Evolutionary conservation across 202 grass and related monocot genomes (phyloP).

Genomic region (Setaria italica): DNA sequence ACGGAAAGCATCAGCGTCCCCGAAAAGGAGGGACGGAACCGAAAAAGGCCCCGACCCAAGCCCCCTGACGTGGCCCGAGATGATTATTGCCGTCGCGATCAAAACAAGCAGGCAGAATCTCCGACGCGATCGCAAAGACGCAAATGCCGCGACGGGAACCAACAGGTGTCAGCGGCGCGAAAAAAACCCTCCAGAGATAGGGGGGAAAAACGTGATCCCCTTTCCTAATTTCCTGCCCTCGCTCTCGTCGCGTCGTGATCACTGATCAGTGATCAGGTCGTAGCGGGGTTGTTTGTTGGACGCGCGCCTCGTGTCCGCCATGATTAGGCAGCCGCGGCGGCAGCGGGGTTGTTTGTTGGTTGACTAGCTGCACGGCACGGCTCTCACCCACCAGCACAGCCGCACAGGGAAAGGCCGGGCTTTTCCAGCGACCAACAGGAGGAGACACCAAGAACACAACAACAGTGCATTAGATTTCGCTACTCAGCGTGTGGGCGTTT

Average conservation of each 20-base stretch:
- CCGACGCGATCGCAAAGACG: conserved; percentile 38
- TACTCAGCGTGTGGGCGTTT: background rate
- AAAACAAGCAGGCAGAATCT: conserved; percentile 44
- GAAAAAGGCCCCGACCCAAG: background rate
- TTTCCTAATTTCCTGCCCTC: background rate
- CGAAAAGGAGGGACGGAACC: conserved; percentile 1
- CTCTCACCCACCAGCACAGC: conserved; percentile 44
- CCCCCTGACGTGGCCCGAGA: conserved; percentile 39
- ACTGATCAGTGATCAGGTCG: background rate
- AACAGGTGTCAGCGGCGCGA: conserved; percentile 46
- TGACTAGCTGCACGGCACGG: conserved; percentile 13
- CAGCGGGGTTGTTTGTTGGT: background rate
- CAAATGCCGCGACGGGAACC: background rate
- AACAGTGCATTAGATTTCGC: background rate
- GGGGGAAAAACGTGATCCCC: conserved; percentile 7
- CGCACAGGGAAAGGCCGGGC: background rate
- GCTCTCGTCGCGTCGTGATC: background rate
- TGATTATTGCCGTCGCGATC: conserved; percentile 50
- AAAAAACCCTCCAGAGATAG: background rate
- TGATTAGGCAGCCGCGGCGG: conserved; percentile 11
- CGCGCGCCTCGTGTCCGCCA: conserved; percentile 45
- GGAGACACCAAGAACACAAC: background rate
- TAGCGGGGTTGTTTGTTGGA: background rate
- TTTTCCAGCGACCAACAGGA: conserved; percentile 28
- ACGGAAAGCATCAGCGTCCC: conserved; percentile 39